Evolutionary conservation across 176 grass and related monocot genomes (phyloP), one percentile per base, ranked within the genome.

Genomic region (Pharus latifolius): DNA sequence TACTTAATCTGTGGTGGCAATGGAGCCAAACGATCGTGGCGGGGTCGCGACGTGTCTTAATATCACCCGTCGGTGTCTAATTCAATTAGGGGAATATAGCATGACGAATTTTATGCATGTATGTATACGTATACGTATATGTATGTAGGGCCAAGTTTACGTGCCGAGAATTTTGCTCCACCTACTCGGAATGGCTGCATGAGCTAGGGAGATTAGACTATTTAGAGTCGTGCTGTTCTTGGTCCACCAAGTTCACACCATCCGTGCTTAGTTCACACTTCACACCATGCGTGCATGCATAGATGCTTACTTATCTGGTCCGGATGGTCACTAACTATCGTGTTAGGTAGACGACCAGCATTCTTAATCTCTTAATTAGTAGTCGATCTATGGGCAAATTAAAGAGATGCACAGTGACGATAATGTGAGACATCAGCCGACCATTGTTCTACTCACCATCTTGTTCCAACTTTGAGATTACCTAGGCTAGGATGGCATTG

Each of bases 21-120:
- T 69, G 76, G 76, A 69, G 70, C 76, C 76, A 76, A 63, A 40
- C 76, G 23, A 9, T 62, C 69, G 69, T 72, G 52, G 42, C 16
- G 15, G 60, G 48, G 45, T 43, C 44, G 52, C 12, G 82, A 69
- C 76, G 76, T 85, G 83, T 75, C 63, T 63, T 22, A 10, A 63
- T 13, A 31, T 31, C 30, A 48, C 70, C 70, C 83, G 80, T 56
- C 56, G 61, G 44, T 35, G 18, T 8, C n/a, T n/a, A n/a, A n/a
- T n/a, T n/a, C n/a, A n/a, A n/a, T n/a, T n/a, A n/a, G n/a, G n/a
- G n/a, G n/a, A n/a, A n/a, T n/a, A n/a, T n/a, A n/a, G n/a, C n/a
- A n/a, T n/a, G n/a, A n/a, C n/a, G n/a, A n/a, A n/a, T n/a, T n/a
- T n/a, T n/a, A n/a, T n/a, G n/a, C n/a, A n/a, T n/a, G n/a, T n/a